Percentiles rank a stretch among this genome's conserved stretches.
These are phyloP conservation scores for Centaurea solstitialis DNA, from an alignment of 129 eudicot genomes.

Conservation along the genomic window DNA sequence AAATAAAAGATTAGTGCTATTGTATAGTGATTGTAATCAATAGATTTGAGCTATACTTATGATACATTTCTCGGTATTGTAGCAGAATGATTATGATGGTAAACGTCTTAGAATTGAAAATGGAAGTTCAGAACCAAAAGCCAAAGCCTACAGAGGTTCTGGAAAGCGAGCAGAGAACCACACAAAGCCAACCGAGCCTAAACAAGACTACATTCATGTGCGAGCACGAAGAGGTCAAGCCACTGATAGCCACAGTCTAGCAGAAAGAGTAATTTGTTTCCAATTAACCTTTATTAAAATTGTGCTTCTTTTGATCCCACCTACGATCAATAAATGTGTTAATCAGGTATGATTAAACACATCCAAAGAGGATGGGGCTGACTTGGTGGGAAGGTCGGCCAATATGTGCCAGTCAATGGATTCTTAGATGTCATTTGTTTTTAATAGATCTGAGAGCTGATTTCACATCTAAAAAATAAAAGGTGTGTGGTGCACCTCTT, in stretches of 20 bases:
- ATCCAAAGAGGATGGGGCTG: too few species aligned
- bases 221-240: slow-evolving; percentile 99
- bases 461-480: too few species aligned
- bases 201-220: slow-evolving; percentile 93
- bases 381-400: too few species aligned
- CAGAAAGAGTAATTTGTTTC: slow-evolving; percentile 72
- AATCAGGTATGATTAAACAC: too few species aligned
- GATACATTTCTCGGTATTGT: neutral
- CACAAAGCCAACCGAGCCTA: slow-evolving; percentile 64
- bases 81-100: slow-evolving; percentile 65
- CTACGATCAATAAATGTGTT: neutral
- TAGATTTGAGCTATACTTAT: neutral
- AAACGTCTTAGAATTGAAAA: slow-evolving; percentile 64
- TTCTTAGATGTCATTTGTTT: too few species aligned
- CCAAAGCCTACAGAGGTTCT: slow-evolving; percentile 54
- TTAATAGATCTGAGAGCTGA: too few species aligned
- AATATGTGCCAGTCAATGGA: too few species aligned
- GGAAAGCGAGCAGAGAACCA: slow-evolving; percentile 50
- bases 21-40: neutral
- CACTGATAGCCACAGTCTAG: slow-evolving; percentile 96
- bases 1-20: neutral
- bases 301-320: neutral
- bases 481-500: too few species aligned
- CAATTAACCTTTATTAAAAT: neutral
- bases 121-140: slow-evolving; percentile 50